These are phyloP conservation scores for Astrothelium macrocarpum DNA, from an alignment of 495 filamentous ascomycete genomes.

Conservation along the genomic window DNA sequence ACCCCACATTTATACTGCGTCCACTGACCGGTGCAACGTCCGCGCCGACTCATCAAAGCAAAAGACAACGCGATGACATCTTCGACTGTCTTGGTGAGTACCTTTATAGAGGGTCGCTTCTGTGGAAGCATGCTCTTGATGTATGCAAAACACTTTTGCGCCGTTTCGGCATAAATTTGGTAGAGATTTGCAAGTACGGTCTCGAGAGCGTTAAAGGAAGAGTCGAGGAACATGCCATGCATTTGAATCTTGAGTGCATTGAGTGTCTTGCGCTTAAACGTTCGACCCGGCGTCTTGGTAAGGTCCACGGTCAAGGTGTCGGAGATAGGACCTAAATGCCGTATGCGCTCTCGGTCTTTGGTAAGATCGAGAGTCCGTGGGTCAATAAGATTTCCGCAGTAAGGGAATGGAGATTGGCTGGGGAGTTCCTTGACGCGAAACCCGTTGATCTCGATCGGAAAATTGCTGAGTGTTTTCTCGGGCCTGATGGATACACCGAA, in stretches of 20 bases:
- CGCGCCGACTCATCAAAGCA: slow-evolving; percentile 52
- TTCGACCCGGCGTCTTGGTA: slow-evolving; percentile 54
- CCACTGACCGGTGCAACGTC: slow-evolving; percentile 37
- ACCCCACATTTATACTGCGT: slow-evolving; percentile 48
- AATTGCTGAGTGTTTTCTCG: slow-evolving; percentile 78
- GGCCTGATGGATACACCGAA: slow-evolving; percentile 75
- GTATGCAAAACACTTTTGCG: slow-evolving; percentile 79
- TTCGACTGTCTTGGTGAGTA: slow-evolving; percentile 59
- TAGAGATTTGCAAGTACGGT: slow-evolving; percentile 68
- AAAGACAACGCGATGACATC: slow-evolving; percentile 57
- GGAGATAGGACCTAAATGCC: slow-evolving; percentile 39
- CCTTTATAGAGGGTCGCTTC: slow-evolving; percentile 41
- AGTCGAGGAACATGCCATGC: slow-evolving; percentile 84
- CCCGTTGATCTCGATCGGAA: slow-evolving; percentile 53
- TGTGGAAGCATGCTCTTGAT: slow-evolving; percentile 47
- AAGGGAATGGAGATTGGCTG: slow-evolving; percentile 57
- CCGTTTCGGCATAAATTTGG: slow-evolving; percentile 61
- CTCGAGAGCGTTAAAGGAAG: slow-evolving; percentile 57
- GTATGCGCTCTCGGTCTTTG: slow-evolving; percentile 46
- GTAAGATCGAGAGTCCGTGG: slow-evolving; percentile 64
- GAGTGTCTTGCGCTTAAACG: slow-evolving; percentile 71
- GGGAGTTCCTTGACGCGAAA: slow-evolving; percentile 42
- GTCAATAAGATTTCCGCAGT: slow-evolving; percentile 74
- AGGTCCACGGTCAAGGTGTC: slow-evolving; percentile 73
- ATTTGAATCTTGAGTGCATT: slow-evolving; percentile 76